A percentile compares a stretch with the other conserved stretches of the same genome.
Evolutionary conservation across 2,329 filamentous ascomycete species (phyloP).

Genomic region (Drechslerella stenobrocha): DNA sequence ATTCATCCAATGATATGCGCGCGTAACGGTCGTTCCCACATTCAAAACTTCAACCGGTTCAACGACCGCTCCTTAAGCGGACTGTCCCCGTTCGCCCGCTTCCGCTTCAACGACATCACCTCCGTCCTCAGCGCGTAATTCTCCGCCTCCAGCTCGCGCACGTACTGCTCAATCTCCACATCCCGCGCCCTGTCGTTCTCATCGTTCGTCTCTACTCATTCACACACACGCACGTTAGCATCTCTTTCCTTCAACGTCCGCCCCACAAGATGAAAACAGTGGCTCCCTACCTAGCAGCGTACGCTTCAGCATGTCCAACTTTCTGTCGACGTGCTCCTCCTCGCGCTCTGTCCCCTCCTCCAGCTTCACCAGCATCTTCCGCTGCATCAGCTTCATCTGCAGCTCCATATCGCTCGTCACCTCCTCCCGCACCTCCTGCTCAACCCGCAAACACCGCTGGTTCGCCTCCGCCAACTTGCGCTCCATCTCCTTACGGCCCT

Average conservation of each 20-base stretch:
- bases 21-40: background rate
- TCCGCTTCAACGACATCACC: conserved; percentile 58
- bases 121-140: conserved; percentile 71
- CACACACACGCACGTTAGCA: conserved; percentile 52
- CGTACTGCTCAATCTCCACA: conserved; percentile 62
- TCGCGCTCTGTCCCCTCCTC: conserved; percentile 76
- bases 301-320: conserved; percentile 73
- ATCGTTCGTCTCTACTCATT: conserved; percentile 49
- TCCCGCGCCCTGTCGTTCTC: conserved; percentile 59
- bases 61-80: conserved; percentile 49
- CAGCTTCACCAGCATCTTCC: conserved; percentile 77
- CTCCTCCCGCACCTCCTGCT: conserved; percentile 84
- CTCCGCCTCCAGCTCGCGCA: conserved; percentile 70
- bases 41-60: conserved; percentile 35
- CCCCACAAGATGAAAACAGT: conserved; percentile 53
- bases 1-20: background rate
- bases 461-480: conserved; percentile 70
- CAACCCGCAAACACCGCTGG: conserved; percentile 68
- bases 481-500: conserved; percentile 71
- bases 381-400: conserved; percentile 72
- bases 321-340: conserved; percentile 84
- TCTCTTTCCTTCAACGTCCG: conserved; percentile 53
- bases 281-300: conserved; percentile 59
- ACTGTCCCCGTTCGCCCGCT: conserved; percentile 38
- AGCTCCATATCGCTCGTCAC: conserved; percentile 84